Base-by-base conservation (phyloP, 2,329 filamentous ascomycete species). In the Fusarium begoniae region DNA sequence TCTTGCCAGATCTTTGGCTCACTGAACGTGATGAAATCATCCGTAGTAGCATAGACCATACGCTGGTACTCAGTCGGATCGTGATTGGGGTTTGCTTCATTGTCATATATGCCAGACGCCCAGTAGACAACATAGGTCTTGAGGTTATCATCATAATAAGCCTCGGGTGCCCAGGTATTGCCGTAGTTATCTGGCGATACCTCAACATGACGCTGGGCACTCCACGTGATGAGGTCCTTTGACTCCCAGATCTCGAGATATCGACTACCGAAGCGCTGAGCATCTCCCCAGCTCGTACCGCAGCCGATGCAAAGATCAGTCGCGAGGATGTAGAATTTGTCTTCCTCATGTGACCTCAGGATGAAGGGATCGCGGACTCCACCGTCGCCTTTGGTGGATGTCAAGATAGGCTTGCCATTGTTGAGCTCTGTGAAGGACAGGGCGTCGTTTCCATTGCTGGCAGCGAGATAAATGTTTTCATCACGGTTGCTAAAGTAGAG, bases 81-180 rank as follows among this genome's bases (percentile, higher is more conserved):
- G 2, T 70, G 69, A 8, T 66, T 17, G 1, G 61, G 54, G 24
- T 70, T 68, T 6, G 59, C 41, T 10, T 54, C 22, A 2, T 73
- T 79, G 3, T 54, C 35, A 59, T 87, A 88, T 2, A 88, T 80
- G 1, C 83, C 78, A 3, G 80, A 82, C 1, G 81, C 81, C 85
- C 86, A 88, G 74, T 85, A 88, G 14, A 85, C 82, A 18, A 84
- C 58, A 50, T 87, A 88, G 3, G 79, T 76, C 15, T 82, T 81
- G 7, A 85, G 78, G 0, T 79, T 79, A 1, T 82, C 77, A 38
- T 87, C 86, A 45, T 84, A 88, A 73, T 84, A 87, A 0, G 86
- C 86, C 53, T 88, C 86, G 0, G 86, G 85, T 2, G 86, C 86
- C 86, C 86, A 88, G 2, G 87, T 88, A 59, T 86, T 89, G 14